phyloP scores from a whole-genome alignment of 441 rosid genomes.

The Adansonia gregorii region DNA sequence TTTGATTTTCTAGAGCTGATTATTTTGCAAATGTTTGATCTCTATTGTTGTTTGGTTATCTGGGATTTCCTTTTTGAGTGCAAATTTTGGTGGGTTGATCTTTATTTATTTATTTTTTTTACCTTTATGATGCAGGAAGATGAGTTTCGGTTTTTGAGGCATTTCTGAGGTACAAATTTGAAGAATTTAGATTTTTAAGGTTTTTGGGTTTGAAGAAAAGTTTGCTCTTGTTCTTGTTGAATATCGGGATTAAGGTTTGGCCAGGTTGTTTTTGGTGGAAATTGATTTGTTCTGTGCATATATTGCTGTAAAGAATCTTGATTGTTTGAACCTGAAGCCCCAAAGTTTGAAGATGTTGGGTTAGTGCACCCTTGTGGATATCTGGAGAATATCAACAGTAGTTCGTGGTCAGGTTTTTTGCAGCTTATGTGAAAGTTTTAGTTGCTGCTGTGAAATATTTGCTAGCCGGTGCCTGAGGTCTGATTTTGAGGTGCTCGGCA shows the following conservation, averaged over 20 bases:
- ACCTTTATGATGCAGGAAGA: neutral
- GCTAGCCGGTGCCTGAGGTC: conserved; percentile 20
- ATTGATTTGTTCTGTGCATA: neutral
- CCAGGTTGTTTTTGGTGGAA: neutral
- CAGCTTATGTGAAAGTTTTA: neutral
- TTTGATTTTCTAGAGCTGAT: neutral
- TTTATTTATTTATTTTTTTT: too few relatives aligned
- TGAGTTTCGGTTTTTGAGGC: neutral
- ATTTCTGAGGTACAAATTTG: neutral
- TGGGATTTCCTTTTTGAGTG: neutral
- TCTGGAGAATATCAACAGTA: neutral
- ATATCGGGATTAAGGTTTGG: neutral
- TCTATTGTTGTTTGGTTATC: neutral
- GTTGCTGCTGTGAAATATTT: neutral
- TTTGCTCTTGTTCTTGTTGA: neutral
- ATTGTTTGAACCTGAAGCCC: neutral
- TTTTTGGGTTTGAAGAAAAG: neutral
- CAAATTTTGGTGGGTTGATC: neutral
- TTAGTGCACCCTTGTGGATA: conserved; percentile 7
- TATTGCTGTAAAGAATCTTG: neutral
- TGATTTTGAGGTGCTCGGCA: conserved; percentile 17
- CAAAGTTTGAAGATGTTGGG: neutral
- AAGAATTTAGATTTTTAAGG: neutral
- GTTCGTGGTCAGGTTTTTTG: neutral
- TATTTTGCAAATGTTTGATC: neutral